A percentile compares a stretch with the other conserved stretches of the same genome.
These are phyloP conservation scores for Funneliformis caledonium DNA, from an alignment of 371 early-diverging fungal species.

Conservation along the genomic window DNA sequence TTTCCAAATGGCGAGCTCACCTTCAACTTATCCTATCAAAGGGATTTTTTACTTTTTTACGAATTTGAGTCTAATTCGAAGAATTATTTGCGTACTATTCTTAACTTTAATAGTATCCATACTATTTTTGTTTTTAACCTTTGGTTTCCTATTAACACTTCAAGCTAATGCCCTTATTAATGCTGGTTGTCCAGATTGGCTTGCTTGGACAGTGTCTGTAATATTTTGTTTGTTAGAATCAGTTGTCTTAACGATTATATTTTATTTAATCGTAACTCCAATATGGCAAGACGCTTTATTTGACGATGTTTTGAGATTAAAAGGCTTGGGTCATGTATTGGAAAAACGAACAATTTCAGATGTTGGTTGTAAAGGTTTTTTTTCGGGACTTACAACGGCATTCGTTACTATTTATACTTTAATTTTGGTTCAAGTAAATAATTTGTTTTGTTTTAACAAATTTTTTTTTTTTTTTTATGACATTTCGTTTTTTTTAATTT, in stretches of 20 bases:
- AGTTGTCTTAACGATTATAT: conserved; percentile 14
- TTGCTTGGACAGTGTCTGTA: conserved; percentile 34
- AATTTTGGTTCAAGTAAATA: conserved; percentile 2
- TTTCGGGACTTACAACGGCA: conserved; percentile 26
- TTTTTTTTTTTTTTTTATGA: conserved; percentile 36
- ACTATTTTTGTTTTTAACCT: not conserved
- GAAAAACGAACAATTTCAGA: not conserved
- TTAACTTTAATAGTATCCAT: conserved; percentile 26
- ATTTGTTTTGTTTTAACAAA: not conserved
- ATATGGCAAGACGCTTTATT: conserved; percentile 39
- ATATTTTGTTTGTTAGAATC: conserved; percentile 34
- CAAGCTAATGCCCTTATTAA: conserved; percentile 35
- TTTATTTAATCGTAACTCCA: conserved; percentile 36
- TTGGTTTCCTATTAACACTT: conserved; percentile 1
- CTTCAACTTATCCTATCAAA: conserved; percentile 43
- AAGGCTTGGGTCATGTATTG: conserved; percentile 1
- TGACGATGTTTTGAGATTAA: conserved; percentile 39
- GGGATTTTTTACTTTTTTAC: conserved; percentile 46
- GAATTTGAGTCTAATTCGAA: conserved; percentile 29
- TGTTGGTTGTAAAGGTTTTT: conserved; percentile 35
- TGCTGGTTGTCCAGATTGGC: conserved; percentile 28
- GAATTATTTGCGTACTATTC: conserved; percentile 2
- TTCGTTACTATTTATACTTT: not conserved
- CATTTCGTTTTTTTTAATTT: conserved; percentile 35
- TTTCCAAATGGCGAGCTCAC: conserved; percentile 18